phyloP scores from a whole-genome alignment of 139 green algal species.

The Closterium sp. region DNA sequence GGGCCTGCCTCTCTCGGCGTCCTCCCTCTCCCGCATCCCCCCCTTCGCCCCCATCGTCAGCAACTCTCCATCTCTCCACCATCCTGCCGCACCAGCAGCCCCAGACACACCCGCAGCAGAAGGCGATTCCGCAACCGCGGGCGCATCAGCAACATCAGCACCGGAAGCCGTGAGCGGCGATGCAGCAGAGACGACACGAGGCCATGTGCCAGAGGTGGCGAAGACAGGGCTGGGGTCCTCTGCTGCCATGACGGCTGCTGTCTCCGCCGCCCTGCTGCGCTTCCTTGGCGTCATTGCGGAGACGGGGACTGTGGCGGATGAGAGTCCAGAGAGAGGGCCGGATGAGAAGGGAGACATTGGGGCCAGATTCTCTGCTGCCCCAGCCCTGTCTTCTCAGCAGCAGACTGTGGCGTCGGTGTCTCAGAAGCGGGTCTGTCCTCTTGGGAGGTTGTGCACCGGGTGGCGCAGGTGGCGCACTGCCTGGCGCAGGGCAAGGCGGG shows the following conservation, averaged over 20 bases:
- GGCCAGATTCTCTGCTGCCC: too few relatives aligned
- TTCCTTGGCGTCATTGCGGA: slow-evolving; percentile 11
- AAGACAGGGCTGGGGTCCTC: slow-evolving; percentile 51
- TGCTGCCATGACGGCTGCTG: slow-evolving; percentile 44
- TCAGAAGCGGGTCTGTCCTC: too few relatives aligned
- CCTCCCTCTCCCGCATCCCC: slow-evolving; percentile 21
- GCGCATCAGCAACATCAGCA: background rate
- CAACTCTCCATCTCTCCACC: background rate
- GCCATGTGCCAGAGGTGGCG: slow-evolving; percentile 13
- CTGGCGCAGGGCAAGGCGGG: slow-evolving; percentile 47
- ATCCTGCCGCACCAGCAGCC: too few relatives aligned
- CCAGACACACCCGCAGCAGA: background rate
- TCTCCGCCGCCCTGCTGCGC: slow-evolving; percentile 32
- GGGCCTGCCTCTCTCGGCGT: slow-evolving; percentile 21
- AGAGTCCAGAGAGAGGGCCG: background rate
- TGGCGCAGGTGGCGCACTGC: slow-evolving; percentile 49
- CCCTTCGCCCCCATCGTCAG: slow-evolving; percentile 4
- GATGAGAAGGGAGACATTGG: too few relatives aligned
- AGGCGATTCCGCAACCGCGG: background rate
- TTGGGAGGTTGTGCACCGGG: slow-evolving; percentile 38
- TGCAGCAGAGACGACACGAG: background rate
- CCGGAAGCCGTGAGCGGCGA: background rate
- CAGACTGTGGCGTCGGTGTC: too few relatives aligned
- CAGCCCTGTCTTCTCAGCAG: too few relatives aligned
- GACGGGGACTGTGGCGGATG: background rate